These are phyloP conservation scores for Colletotrichum magnum DNA, from an alignment of 2,329 filamentous ascomycete species.

Conservation along the genomic window DNA sequence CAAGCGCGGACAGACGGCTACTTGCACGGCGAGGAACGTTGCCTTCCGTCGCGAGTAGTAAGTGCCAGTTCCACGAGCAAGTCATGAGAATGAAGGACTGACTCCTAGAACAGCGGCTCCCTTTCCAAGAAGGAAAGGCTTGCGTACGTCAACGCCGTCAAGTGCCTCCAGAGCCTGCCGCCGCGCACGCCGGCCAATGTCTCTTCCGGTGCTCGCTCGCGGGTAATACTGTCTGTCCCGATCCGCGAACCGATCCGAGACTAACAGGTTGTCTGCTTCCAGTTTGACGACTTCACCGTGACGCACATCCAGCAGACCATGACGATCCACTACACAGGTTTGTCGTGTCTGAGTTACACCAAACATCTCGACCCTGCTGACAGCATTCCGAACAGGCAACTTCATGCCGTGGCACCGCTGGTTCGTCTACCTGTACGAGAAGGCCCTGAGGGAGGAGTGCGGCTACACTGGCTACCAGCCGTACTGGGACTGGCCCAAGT, in stretches of 20 bases:
- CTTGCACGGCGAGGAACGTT: conserved; percentile 46
- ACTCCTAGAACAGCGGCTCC: conserved; percentile 43
- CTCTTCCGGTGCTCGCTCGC: conserved; percentile 58
- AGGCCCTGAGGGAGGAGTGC: conserved; percentile 41
- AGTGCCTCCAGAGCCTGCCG: conserved; percentile 58
- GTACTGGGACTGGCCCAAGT: conserved; percentile 55
- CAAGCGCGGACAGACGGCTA: conserved; percentile 42
- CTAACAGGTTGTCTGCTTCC: background rate
- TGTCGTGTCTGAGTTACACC: background rate
- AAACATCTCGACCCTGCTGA: too few species aligned
- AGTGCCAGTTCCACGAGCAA: conserved; percentile 28
- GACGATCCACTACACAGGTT: conserved; percentile 22
- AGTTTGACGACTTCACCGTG: conserved; percentile 41
- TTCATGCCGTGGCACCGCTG: conserved; percentile 42
- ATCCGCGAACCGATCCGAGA: conserved; percentile 55
- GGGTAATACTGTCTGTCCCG: conserved; percentile 66
- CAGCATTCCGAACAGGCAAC: conserved; percentile 16
- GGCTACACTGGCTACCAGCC: conserved; percentile 42
- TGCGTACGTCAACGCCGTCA: conserved; percentile 60
- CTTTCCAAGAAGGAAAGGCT: conserved; percentile 51
- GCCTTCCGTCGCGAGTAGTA: conserved; percentile 49
- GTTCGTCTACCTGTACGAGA: conserved; percentile 35
- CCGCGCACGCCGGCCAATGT: conserved; percentile 50
- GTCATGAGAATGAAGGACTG: background rate
- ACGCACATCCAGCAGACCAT: conserved; percentile 35